Evolutionary conservation across 768 basidiomycete species (phyloP), one percentile per base, ranked within the genome.

Genomic region (Mycena maculata): DNA sequence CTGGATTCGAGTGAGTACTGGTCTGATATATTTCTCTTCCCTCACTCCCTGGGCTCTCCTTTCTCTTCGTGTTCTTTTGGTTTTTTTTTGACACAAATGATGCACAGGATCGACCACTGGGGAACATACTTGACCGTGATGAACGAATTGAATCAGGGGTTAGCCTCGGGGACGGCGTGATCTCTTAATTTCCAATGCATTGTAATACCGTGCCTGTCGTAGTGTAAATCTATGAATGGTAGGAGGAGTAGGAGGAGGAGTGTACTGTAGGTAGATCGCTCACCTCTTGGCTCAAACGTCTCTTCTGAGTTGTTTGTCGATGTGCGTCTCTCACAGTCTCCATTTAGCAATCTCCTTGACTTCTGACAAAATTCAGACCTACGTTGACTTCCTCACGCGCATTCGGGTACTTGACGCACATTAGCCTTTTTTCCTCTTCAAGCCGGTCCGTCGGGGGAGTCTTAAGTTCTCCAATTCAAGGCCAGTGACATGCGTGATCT

Each of bases 351-450:
- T n/a, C n/a, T n/a, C n/a, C n/a, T n/a, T n/a, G n/a, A n/a, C n/a
- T n/a, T n/a, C n/a, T 59, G 13, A 23, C 10, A 31, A 31, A 36
- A 33, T 38, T 11, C 50, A 86, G 85, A 84, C 83, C 1, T 88
- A 87, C 74, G 70, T 80, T 12, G 75, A 76, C 33, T 87, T 88
- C 76, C 66, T 87, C 30, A 72, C 74, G 11, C 79, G 77, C 11
- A 69, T 88, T 3, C 81, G 86, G 5, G 74, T 71, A 11, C 72
- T 85, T 27, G 84, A 86, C 71, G 79, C 76, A 22, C 55, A 59
- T 7, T 81, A 86, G 67, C 85, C 84, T 2, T 81, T 88, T 60
- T 86, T 87, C 70, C 76, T 87, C 3, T 82, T 88, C 71, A 87
- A 85, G 2, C 85, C 86, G 0, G 85, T 86, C 45, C 58, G 83